phyloP scores from a whole-genome alignment of 148 eudicot species.

The Rhododendron vialii region DNA sequence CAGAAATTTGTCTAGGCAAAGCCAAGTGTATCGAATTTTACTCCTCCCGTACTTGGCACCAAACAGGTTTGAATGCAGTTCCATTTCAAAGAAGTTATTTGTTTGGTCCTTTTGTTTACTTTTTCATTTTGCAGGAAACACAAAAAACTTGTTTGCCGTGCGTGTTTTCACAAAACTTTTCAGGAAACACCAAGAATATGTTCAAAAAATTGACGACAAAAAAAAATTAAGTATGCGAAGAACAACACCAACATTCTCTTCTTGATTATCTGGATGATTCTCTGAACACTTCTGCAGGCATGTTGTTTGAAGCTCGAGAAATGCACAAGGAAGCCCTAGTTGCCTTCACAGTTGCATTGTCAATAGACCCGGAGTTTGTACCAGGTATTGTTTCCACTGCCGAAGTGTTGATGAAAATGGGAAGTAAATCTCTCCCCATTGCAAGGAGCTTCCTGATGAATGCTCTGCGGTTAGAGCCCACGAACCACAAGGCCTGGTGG shows the following conservation, averaged over 20 bases:
- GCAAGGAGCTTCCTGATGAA: conserved; percentile 78
- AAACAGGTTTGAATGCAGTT: conserved; percentile 44
- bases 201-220: background rate
- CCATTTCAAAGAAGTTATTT: background rate
- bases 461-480: conserved; percentile 70
- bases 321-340: conserved; percentile 55
- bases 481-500: conserved; percentile 72
- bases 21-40: conserved; percentile 45
- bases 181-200: background rate
- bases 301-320: conserved; percentile 40
- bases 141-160: background rate
- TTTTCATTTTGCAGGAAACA: background rate
- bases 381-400: conserved; percentile 71
- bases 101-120: background rate
- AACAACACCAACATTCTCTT: background rate
- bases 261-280: background rate
- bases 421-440: conserved; percentile 36
- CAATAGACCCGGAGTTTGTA: conserved; percentile 68
- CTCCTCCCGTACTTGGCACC: conserved; percentile 71
- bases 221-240: background rate
- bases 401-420: conserved; percentile 44
- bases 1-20: conserved; percentile 58
- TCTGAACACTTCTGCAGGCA: conserved; percentile 30
- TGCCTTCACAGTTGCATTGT: conserved; percentile 59
- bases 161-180: background rate